Conservation (phyloP, 2,329 filamentous ascomycete species). For the Scytalidium sp. region DNA sequence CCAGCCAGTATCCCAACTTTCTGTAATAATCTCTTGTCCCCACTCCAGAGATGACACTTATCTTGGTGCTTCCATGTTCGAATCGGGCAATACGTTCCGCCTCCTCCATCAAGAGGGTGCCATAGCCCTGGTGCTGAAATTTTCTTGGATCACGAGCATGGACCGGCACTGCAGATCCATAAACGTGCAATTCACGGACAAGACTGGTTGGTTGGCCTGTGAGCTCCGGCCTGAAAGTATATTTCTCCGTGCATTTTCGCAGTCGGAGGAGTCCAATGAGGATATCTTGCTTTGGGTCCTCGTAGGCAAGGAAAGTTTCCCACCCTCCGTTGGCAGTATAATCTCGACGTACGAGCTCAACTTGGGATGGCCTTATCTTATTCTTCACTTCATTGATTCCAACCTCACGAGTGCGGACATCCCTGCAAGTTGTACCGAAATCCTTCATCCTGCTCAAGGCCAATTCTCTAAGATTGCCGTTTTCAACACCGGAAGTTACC, state of each 20-base stretch:
- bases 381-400: slow-evolving; percentile 99
- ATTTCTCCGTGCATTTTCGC: slow-evolving; percentile 84
- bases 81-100: slow-evolving; percentile 92
- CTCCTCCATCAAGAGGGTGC: slow-evolving; percentile 95
- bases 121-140: slow-evolving; percentile 98
- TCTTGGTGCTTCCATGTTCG: slow-evolving; percentile 91
- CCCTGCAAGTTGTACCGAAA: slow-evolving; percentile 94
- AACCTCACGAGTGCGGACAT: slow-evolving; percentile 93
- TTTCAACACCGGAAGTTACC: slow-evolving; percentile 97
- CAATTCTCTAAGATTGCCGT: slow-evolving; percentile 91
- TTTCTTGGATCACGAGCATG: slow-evolving; percentile 93
- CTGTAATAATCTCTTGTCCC: slow-evolving; percentile 94
- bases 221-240: slow-evolving; percentile 89
- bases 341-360: slow-evolving; percentile 90
- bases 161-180: slow-evolving; percentile 94
- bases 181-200: slow-evolving; percentile 93
- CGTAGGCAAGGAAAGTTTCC: slow-evolving; percentile 98
- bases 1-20: slow-evolving; percentile 88
- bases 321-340: slow-evolving; percentile 95
- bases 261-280: slow-evolving; percentile 86
- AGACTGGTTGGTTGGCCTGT: slow-evolving; percentile 84
- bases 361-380: slow-evolving; percentile 94
- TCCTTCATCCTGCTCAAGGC: slow-evolving; percentile 98
- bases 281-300: slow-evolving; percentile 98
- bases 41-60: slow-evolving; percentile 96